Base-by-base conservation (phyloP, 805 yeast genomes). In the Pachysolen tannophilus region DNA sequence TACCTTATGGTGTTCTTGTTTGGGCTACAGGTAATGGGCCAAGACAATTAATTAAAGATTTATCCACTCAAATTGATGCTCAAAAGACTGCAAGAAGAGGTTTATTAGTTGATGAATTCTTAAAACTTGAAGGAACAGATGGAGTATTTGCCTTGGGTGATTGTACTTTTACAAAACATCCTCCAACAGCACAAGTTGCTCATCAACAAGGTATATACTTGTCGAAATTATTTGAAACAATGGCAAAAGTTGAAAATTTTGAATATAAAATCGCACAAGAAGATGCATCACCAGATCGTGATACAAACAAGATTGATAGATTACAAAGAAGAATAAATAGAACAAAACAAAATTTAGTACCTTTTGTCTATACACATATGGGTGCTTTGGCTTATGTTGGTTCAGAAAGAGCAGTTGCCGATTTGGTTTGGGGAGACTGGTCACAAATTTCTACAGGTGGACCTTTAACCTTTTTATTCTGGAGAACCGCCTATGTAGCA, bases 21-120 rank as follows among this genome's bases (percentile, higher is more conserved):
- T 88, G 97, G 97, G 97, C 97, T 40, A 88, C 96, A 43, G 97
- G 97, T 64, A 87, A 88, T 60, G 87, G 88, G 37, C 87, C 86
- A 44, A 78, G 97, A 62, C 78, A 75, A 29, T 67, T 90, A 33
- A 72, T 83, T 33, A 67, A 73, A 43, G 72, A 75, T 49, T 66
- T 88, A 51, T 74, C 84, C 58, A 52, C 71, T 30, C 70, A 72
- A 59, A 66, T 90, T 46, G 81, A 83, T 30, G 82, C 74, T 49
- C 88, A 82, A 63, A 78, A 75, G 60, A 76, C 79, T 53, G 86
- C 95, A 32, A 78, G 94, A 66, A 79, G 97, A 60, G 97, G 97
- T 43, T 69, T 88, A 50, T 68, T 86, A 45, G 80, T 90, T 40
- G 81, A 88, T 61, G 95, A 85, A 38, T 79, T 72, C 57, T 65